Conservation (phyloP, 2,329 filamentous ascomycete genomes). For the Phaeomoniella chlamydospora region DNA sequence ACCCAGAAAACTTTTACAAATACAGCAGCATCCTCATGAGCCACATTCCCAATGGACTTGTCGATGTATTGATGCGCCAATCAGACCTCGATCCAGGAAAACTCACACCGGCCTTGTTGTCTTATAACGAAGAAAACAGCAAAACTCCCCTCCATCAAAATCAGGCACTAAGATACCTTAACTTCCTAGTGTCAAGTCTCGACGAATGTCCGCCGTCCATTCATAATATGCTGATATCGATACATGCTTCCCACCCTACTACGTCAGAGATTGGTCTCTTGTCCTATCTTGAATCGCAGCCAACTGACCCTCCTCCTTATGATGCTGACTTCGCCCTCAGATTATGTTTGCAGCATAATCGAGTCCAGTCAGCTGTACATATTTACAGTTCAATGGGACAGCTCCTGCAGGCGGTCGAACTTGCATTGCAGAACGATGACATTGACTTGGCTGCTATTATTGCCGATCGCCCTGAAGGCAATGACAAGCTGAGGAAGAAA, state of each 20-base stretch:
- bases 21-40: constrained; percentile 96
- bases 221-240: constrained; percentile 92
- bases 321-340: constrained; percentile 93
- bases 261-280: constrained; percentile 74
- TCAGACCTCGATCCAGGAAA: constrained; percentile 69
- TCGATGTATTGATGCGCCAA: constrained; percentile 94
- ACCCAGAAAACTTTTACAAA: constrained; percentile 86
- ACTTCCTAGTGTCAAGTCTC: constrained; percentile 76
- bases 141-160: constrained; percentile 58
- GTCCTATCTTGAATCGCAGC: constrained; percentile 80
- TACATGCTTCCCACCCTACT: constrained; percentile 77
- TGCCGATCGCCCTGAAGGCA: constrained; percentile 67
- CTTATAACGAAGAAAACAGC: constrained; percentile 68
- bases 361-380: constrained; percentile 87
- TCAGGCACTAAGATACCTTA: constrained; percentile 85
- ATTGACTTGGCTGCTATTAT: constrained; percentile 81
- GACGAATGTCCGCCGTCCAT: constrained; percentile 70
- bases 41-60: constrained; percentile 66
- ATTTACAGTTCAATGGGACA: constrained; percentile 96
- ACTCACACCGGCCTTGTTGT: constrained; percentile 83
- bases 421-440: constrained; percentile 79
- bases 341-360: constrained; percentile 85
- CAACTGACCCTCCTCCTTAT: constrained; percentile 69
- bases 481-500: constrained; percentile 72
- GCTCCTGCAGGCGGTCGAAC: constrained; percentile 81